A percentile compares a stretch with the other conserved stretches of the same genome.
Evolutionary conservation across 257 asterid genomes (phyloP).

Genomic region (Nicotiana otophora): DNA sequence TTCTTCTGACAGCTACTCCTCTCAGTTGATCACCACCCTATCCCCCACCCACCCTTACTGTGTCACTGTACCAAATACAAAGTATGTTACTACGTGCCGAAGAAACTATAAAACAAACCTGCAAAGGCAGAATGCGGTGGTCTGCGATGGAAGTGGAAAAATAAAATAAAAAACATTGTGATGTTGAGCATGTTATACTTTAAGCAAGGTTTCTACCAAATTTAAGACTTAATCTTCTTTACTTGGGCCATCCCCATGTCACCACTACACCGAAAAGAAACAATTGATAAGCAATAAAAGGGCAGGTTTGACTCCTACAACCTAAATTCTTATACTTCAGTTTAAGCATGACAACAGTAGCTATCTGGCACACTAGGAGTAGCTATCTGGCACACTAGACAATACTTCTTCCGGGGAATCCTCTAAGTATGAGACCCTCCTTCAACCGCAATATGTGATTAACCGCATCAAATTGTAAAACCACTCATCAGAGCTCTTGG

Average conservation of each 20-base stretch:
- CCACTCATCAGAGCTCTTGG: background rate
- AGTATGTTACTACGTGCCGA: background rate
- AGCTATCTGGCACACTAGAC: no score
- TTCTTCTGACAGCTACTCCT: no score
- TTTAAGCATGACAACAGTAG: background rate
- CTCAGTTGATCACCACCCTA: background rate
- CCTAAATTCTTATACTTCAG: background rate
- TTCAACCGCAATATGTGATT: background rate
- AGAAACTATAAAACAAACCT: background rate
- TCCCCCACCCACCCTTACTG: background rate
- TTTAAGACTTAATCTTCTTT: background rate
- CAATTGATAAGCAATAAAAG: background rate
- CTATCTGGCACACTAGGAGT: background rate
- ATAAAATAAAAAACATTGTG: background rate
- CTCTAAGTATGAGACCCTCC: background rate
- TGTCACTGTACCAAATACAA: background rate
- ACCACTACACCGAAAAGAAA: background rate
- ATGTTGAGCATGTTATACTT: background rate
- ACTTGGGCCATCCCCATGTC: background rate
- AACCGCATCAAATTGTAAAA: background rate
- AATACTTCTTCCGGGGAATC: background rate
- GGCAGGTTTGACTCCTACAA: background rate
- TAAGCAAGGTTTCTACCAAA: background rate
- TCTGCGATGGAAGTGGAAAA: background rate
- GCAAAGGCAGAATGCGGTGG: background rate